A percentile compares a stretch with the other conserved stretches of the same genome.
phyloP scores from a whole-genome alignment of 2,329 filamentous ascomycete species.

The Cytospora piceae region DNA sequence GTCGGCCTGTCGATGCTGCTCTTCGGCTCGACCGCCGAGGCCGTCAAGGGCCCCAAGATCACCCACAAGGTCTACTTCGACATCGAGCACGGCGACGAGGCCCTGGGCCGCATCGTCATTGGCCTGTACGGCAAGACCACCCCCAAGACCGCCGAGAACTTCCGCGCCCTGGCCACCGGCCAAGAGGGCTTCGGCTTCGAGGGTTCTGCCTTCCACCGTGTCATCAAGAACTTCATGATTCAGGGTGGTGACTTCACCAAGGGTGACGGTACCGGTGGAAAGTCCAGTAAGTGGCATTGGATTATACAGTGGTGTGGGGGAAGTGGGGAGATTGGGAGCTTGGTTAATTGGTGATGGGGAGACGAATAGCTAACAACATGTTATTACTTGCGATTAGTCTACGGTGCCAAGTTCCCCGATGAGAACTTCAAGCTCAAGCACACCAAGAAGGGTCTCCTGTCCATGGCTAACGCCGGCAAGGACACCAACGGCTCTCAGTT shows the following conservation, averaged over 20 bases:
- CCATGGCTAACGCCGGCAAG: slow-evolving; percentile 83
- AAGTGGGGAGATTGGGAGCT: neutral
- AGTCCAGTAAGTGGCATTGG: slow-evolving; percentile 66
- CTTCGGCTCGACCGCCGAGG: slow-evolving; percentile 74
- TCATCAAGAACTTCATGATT: slow-evolving; percentile 92
- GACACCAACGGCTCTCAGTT: slow-evolving; percentile 90
- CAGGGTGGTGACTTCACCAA: slow-evolving; percentile 89
- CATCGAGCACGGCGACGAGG: slow-evolving; percentile 74
- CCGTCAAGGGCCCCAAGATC: slow-evolving; percentile 88
- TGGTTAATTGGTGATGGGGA: neutral
- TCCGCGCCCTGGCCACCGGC: slow-evolving; percentile 79
- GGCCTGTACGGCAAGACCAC: slow-evolving; percentile 88
- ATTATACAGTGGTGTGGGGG: neutral
- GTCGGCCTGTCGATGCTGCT: slow-evolving; percentile 74
- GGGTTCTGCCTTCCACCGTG: slow-evolving; percentile 83
- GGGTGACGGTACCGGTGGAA: slow-evolving; percentile 80
- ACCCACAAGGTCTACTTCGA: slow-evolving; percentile 95
- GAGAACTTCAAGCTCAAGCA: slow-evolving; percentile 98
- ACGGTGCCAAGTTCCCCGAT: slow-evolving; percentile 80
- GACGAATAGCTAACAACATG: neutral
- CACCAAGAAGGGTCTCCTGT: slow-evolving; percentile 80
- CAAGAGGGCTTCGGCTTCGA: slow-evolving; percentile 87
- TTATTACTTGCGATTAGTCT: slow-evolving; percentile 56
- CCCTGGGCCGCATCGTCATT: slow-evolving; percentile 75
- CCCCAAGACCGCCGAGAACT: slow-evolving; percentile 75